Percentiles rank a stretch among this genome's conserved stretches.
phyloP scores from a whole-genome alignment of 768 basidiomycete species.

The Suillus brevipes region DNA sequence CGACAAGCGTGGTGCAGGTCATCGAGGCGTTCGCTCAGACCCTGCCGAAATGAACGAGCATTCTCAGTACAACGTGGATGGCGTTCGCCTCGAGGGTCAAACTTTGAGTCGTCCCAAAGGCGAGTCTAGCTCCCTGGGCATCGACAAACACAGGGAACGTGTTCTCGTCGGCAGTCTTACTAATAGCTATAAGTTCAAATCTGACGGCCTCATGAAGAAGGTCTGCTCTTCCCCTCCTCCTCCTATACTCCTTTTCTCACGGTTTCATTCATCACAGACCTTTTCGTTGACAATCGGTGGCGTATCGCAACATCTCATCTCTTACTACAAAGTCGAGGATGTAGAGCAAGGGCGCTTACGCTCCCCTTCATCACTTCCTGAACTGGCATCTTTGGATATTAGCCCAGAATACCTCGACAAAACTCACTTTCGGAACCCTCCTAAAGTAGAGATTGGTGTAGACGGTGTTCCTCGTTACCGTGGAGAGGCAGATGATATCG shows the following conservation, averaged over 20 bases:
- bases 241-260: slow-evolving; percentile 29
- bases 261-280: slow-evolving; percentile 52
- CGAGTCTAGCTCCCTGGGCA: slow-evolving; percentile 43
- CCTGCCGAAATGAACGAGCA: slow-evolving; percentile 40
- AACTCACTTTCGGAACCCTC: slow-evolving; percentile 88
- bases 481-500: slow-evolving; percentile 78
- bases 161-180: slow-evolving; percentile 88
- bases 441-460: slow-evolving; percentile 80
- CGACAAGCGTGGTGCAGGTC: slow-evolving; percentile 74
- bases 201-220: slow-evolving; percentile 96
- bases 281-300: slow-evolving; percentile 87
- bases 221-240: slow-evolving; percentile 43
- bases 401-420: slow-evolving; percentile 86
- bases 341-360: slow-evolving; percentile 87
- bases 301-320: slow-evolving; percentile 88
- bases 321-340: slow-evolving; percentile 92
- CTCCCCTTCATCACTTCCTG: slow-evolving; percentile 83
- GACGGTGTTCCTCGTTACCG: slow-evolving; percentile 84
- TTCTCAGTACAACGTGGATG: slow-evolving; percentile 37
- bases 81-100: slow-evolving; percentile 34
- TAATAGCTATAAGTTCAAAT: slow-evolving; percentile 91
- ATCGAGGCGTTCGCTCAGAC: slow-evolving; percentile 51
- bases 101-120: slow-evolving; percentile 67
- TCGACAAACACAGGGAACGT: slow-evolving; percentile 78
- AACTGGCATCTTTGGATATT: slow-evolving; percentile 84